phyloP scores from a whole-genome alignment of 2,329 filamentous ascomycete genomes.

The Colletotrichum sp. region DNA sequence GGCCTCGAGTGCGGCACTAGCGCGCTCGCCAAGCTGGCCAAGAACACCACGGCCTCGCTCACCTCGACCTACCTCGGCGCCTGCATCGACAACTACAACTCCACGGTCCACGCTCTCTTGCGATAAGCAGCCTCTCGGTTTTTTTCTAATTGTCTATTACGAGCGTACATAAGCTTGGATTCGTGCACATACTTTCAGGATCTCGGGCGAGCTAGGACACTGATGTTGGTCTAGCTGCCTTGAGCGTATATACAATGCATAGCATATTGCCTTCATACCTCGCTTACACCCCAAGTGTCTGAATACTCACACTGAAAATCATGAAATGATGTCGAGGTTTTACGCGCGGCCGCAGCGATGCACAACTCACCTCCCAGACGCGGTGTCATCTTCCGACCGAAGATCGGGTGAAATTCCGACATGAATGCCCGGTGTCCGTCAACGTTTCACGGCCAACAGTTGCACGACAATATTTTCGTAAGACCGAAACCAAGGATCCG shows the following conservation, averaged over 20 bases:
- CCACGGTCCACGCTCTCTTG: constrained; percentile 18
- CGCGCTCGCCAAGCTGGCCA: constrained; percentile 37
- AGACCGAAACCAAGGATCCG: not conserved
- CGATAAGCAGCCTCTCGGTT: not conserved
- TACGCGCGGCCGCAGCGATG: not conserved
- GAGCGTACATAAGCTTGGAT: not conserved
- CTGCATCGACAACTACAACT: constrained; percentile 28
- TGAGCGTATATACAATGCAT: not conserved
- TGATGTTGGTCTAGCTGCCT: not conserved
- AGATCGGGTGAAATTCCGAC: not conserved
- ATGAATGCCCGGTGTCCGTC: not conserved
- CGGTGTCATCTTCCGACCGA: not conserved
- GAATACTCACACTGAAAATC: not conserved
- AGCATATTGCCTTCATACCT: not conserved
- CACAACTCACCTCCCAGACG: not conserved
- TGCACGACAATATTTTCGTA: not conserved
- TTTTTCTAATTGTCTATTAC: not conserved
- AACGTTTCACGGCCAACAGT: not conserved
- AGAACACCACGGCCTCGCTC: constrained; percentile 36
- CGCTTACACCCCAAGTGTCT: not conserved
- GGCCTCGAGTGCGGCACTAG: constrained; percentile 55
- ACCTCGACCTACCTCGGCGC: constrained; percentile 31
- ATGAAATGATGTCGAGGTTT: not conserved
- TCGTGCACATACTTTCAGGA: constrained; percentile 5
- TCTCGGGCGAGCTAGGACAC: not conserved